phyloP scores from a whole-genome alignment of 2,329 filamentous ascomycete genomes.

The Aspergillus sp. region DNA sequence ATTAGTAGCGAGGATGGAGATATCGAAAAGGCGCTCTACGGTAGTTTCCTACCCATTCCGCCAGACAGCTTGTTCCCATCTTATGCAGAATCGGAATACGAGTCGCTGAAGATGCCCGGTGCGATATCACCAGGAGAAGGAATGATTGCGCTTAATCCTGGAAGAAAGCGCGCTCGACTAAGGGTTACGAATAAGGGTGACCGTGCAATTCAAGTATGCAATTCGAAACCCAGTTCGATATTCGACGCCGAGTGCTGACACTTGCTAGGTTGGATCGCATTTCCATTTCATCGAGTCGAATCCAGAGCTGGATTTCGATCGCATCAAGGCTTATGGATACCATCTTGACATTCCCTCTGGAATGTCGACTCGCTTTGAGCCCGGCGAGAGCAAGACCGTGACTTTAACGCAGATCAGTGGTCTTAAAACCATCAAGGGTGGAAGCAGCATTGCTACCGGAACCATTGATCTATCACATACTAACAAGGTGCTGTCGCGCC shows the following conservation, averaged over 20 bases:
- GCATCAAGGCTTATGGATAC: constrained; percentile 76
- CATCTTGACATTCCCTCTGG: constrained; percentile 87
- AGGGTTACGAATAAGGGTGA: constrained; percentile 84
- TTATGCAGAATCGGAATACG: constrained; percentile 62
- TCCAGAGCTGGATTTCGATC: constrained; percentile 84
- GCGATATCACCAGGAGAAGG: constrained; percentile 72
- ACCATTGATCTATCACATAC: constrained; percentile 63
- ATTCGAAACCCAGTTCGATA: no score
- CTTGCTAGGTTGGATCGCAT: constrained; percentile 73
- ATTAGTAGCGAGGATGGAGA: constrained; percentile 84
- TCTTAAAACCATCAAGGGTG: constrained; percentile 74
- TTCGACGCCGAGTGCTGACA: no score
- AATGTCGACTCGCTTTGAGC: constrained; percentile 90
- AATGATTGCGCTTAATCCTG: constrained; percentile 69
- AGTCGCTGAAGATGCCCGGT: constrained; percentile 69
- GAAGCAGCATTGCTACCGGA: constrained; percentile 76
- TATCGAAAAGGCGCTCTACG: constrained; percentile 82
- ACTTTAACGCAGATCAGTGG: constrained; percentile 86
- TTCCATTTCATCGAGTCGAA: constrained; percentile 98
- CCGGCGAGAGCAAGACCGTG: constrained; percentile 87
- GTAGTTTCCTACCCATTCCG: constrained; percentile 84
- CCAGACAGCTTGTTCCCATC: constrained; percentile 66
- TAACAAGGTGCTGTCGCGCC: constrained; percentile 64
- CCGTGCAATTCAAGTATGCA: constrained; percentile 64
- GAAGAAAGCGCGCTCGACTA: constrained; percentile 70